Evolutionary conservation across 1,284 basidiomycete genomes (phyloP), one percentile per base, ranked within the genome.

Genomic region (Cutaneotrichosporon daszewskae): DNA sequence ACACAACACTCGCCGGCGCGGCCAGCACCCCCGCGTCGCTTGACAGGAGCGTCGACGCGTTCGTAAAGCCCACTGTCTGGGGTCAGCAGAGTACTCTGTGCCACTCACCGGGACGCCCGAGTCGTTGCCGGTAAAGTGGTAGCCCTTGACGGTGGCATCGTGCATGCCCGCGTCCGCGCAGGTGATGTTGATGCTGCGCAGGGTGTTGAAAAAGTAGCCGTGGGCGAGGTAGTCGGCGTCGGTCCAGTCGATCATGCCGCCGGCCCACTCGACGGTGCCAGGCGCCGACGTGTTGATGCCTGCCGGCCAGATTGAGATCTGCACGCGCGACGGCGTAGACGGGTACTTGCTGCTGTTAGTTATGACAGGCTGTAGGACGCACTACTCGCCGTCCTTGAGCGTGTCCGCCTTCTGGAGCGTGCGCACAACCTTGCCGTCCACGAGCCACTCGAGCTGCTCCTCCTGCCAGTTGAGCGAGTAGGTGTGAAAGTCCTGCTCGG

Each of bases 391-490:
- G 27, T 59, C 55, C 27, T 77, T 74, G 17, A 80, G 56, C n/a
- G 75, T 76, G 53, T 84, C 79, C 10, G 75, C 68, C 55, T 79
- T 79, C 32, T 79, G 73, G 44, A 88, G 47, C 1, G 80, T 84
- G 36, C 84, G 82, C 10, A 86, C 81, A 16, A 75, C 73, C 24
- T 79, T 76, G 43, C 81, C 82, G 60, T 90, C 85, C 37, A 89
- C 75, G 26, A 74, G 64, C 73, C 82, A 89, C 8, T 75, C 76
- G 44, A 89, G 68, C 10, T 74, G 66, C 22, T 84, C 77, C 4
- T 79, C 79, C 57, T 82, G 76, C 86, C 86, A 90, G 67, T 88
- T 80, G 54, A 88, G 76, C 81, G 83, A 80, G 58, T 81, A 87
- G 50, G 84, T 81, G 64, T 88, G 85, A 70, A 81, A 88, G 60